Percentiles rank a stretch among this genome's conserved stretches.
These are phyloP conservation scores for Austroboletus niveus DNA, from an alignment of 1,284 basidiomycete genomes.

Conservation along the genomic window DNA sequence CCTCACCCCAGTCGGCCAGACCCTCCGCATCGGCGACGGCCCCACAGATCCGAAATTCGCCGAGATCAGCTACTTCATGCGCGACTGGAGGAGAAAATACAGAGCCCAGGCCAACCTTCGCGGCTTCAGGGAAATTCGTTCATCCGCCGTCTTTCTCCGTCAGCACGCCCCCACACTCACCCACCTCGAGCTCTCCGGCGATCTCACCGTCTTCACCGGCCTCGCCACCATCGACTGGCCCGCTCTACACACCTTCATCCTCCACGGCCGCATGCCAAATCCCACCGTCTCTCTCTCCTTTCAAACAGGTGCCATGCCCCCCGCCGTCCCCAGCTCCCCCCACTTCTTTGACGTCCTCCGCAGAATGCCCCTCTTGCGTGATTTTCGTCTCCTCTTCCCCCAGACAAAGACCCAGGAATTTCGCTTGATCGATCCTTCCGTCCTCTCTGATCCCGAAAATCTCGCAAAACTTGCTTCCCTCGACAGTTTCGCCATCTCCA, in stretches of 20 bases:
- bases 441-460: constrained; percentile 20
- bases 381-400: constrained; percentile 31
- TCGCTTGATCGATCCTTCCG: constrained; percentile 23
- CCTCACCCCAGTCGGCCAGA: constrained; percentile 30
- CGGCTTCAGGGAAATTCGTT: constrained; percentile 30
- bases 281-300: constrained; percentile 13
- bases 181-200: constrained; percentile 31
- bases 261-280: constrained; percentile 30
- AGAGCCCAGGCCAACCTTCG: constrained; percentile 30
- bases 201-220: constrained; percentile 26
- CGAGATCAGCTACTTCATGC: constrained; percentile 36
- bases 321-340: background rate
- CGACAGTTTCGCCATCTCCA: constrained; percentile 35
- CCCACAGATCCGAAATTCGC: constrained; percentile 33
- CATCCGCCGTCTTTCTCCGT: constrained; percentile 32
- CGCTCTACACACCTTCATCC: constrained; percentile 23
- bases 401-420: constrained; percentile 28
- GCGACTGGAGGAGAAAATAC: constrained; percentile 35
- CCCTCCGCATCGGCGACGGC: constrained; percentile 30
- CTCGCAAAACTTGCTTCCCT: constrained; percentile 30
- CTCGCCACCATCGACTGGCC: constrained; percentile 34
- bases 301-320: constrained; percentile 1
- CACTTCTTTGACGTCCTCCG: constrained; percentile 27
- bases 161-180: constrained; percentile 27
- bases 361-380: constrained; percentile 27